These are phyloP conservation scores for Syncephalis plumigaleata DNA, from an alignment of 371 early-diverging fungal species.

Conservation along the genomic window DNA sequence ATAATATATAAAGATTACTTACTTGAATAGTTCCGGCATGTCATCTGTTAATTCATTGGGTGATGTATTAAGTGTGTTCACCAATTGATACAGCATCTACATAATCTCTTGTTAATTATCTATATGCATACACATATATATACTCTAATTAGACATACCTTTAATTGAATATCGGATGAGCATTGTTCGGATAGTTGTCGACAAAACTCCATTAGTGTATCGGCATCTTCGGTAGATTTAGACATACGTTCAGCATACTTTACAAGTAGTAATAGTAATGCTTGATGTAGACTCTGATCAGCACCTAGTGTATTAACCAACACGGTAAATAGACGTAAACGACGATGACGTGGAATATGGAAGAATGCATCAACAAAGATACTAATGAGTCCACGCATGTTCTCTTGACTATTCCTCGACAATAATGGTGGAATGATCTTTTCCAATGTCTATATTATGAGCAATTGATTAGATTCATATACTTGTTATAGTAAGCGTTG, in stretches of 20 bases:
- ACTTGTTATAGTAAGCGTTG: no score
- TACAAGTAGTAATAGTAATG: constrained; percentile 55
- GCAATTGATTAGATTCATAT: no score
- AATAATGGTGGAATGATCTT: constrained; percentile 77
- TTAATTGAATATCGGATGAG: constrained; percentile 40
- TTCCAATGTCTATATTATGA: constrained; percentile 39
- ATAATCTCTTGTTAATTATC: no score
- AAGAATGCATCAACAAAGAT: constrained; percentile 82
- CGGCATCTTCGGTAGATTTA: constrained; percentile 31
- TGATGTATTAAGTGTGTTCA: no score
- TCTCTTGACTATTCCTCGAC: constrained; percentile 27
- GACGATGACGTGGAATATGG: constrained; percentile 87
- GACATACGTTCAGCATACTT: constrained; percentile 31
- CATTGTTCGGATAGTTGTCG: constrained; percentile 30
- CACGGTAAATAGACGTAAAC: constrained; percentile 70
- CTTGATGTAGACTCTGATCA: constrained; percentile 47
- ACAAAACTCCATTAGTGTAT: constrained; percentile 45
- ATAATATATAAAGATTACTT: no score
- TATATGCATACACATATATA: no score
- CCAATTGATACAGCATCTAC: no score
- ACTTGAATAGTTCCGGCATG: no score
- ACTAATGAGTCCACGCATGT: constrained; percentile 54
- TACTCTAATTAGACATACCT: no score
- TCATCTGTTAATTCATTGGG: constrained; percentile 11
- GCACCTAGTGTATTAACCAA: constrained; percentile 69